Evolutionary conservation across 2,329 filamentous ascomycete species (phyloP), one percentile per base, ranked within the genome.

Genomic region (Stemphylium beticola): DNA sequence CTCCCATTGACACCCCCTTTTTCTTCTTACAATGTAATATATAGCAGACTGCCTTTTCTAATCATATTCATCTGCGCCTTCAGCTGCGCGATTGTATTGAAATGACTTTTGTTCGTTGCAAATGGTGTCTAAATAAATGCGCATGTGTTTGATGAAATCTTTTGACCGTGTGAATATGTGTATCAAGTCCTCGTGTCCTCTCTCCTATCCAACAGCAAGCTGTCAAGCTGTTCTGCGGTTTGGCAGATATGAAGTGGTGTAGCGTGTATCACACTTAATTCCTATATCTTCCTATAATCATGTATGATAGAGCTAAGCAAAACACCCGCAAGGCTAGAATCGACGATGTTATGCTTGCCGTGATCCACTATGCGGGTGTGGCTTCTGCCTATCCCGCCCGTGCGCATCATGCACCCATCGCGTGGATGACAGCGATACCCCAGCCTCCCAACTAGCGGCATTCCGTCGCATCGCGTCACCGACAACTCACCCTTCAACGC

Each of bases 401-500:
- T 64, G 61, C 59, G 57, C 59, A 55, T 62, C 59, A 47, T 57
- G 17, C 17, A 37, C 38, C 38, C 38, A 38, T 51, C 29, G 31
- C 31, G 31, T 44, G 46, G 17, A 29, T 17, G 38, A 39, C 37
- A 38, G 29, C 20, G 33, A 20, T 43, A 51, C 42, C 45, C 55
- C 60, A 53, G 43, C 58, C 58, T 46, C 22, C 52, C 36, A 49
- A 18, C 46, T 62, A 60, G 61, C 59, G 60, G 48, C 14, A 41
- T 47, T 39, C 41, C 26, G 36, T 41, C 48, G 40, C 49, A 46
- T 33, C 44, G 31, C 34, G 22, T 36, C 50, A 33, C 37, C 24
- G 24, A 33, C 44, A n/a, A 43, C 24, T 43, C 45, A 20, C 38
- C 31, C 10, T 40, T 38, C 32, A 40, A 26, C 45, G 46, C 53